Evolutionary conservation across 352 stramenopile species (phyloP), one percentile per base, ranked within the genome.

Genomic region (Phytophthora ramorum): DNA sequence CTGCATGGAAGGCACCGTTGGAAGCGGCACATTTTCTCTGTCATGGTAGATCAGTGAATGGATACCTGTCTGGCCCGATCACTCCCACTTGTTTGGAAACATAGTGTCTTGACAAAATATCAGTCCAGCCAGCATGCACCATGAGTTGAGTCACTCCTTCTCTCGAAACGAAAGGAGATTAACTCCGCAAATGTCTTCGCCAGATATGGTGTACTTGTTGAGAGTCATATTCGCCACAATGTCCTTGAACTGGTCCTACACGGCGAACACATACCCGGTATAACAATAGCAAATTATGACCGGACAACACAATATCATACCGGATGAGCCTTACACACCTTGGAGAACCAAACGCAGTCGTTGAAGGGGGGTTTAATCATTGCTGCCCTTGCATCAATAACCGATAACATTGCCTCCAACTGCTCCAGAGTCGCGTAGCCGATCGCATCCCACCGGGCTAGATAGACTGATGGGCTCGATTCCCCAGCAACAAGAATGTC

Each of bases 331-430:
- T 17, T 2, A 9, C 35, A 34, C 16, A 41, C 35, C 35, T 41
- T 41, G 16, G 35, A 19, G 16, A 41, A 41, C 35, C 35, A 41
- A 16, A 41, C 35, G 6, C 35, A 41, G 16, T 41, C 35, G 16
- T 41, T 41, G 35, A 41, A 41, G 13, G 35, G 35, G 4, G 12
- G 3, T 7, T 41, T 41, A 4, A 19, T 7, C 34, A 58, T 58
- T 7, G 50, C 30, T 13, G 12, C 9, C 19, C 38, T 48, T 24
- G 52, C 52, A 26, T 59, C 52, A 30, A 50, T 41, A 14, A 59
- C 38, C 22, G 24, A 13, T 7, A 59, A 20, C 38, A 59, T 59
- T 8, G 4, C 10, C 16, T 24, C 35, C n/a, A 59, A 14, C n/a
- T 50, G 37, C 2, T 51, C 26, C n/a, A 45, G 40, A 0, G 41